Conservation (phyloP, 805 yeast genomes). For the Nakazawaea anatomiae region DNA sequence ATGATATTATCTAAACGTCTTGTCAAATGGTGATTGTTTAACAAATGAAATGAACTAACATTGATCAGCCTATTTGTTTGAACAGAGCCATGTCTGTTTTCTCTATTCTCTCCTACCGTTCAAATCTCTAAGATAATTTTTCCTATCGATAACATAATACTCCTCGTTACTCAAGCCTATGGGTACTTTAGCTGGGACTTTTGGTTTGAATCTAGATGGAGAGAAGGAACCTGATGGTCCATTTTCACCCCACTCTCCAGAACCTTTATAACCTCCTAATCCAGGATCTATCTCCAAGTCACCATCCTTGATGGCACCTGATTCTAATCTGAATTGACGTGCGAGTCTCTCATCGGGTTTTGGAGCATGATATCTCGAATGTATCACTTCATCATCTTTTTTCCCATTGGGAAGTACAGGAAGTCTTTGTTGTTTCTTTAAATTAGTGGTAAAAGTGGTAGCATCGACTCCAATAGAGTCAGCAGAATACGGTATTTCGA, state of each 20-base stretch:
- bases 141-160: constrained; percentile 9
- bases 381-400: constrained; percentile 24
- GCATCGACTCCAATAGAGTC: constrained; percentile 7
- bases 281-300: constrained; percentile 12
- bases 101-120: constrained; percentile 9
- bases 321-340: constrained; percentile 5
- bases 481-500: constrained; percentile 10
- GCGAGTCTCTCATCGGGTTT: constrained; percentile 32
- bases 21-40: too few relatives aligned
- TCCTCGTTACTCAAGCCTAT: constrained; percentile 11
- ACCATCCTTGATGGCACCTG: constrained; percentile 7
- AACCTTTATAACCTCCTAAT: constrained; percentile 11
- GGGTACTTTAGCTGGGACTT: constrained; percentile 14
- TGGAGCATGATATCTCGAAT: constrained; percentile 38
- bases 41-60: too few relatives aligned
- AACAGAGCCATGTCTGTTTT: too few relatives aligned
- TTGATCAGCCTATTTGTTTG: too few relatives aligned
- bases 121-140: constrained; percentile 8
- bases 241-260: constrained; percentile 9
- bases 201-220: constrained; percentile 10
- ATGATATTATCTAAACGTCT: too few relatives aligned
- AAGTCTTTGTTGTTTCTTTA: constrained; percentile 1
- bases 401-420: constrained; percentile 5
- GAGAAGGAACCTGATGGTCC: neutral
- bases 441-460: neutral